phyloP scores from a whole-genome alignment of 2,329 filamentous ascomycete genomes.

The Fusarium udum region DNA sequence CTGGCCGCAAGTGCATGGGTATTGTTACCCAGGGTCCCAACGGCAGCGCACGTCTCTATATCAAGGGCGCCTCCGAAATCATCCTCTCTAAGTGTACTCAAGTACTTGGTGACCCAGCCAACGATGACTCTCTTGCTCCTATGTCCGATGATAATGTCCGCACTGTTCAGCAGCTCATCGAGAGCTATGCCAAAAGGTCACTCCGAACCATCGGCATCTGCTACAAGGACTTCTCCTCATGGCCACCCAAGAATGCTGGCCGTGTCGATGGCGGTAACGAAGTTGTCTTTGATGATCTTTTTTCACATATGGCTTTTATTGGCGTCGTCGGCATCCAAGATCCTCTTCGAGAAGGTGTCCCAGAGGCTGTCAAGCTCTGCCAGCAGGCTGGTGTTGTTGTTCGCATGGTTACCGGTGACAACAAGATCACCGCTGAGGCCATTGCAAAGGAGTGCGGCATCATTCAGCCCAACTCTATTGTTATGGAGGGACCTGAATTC shows the following conservation, averaged over 20 bases:
- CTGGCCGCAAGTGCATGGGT: slow-evolving; percentile 77
- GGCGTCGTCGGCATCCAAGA: slow-evolving; percentile 84
- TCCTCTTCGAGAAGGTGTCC: slow-evolving; percentile 78
- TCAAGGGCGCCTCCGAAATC: slow-evolving; percentile 74
- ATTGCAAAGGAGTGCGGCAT: slow-evolving; percentile 85
- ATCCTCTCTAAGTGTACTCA: slow-evolving; percentile 66
- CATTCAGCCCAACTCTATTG: slow-evolving; percentile 70
- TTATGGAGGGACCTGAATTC: slow-evolving; percentile 83
- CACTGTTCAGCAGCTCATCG: slow-evolving; percentile 73
- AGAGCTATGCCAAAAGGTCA: slow-evolving; percentile 80
- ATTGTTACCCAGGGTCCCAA: slow-evolving; percentile 63
- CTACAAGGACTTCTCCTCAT: slow-evolving; percentile 84
- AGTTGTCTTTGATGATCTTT: slow-evolving; percentile 73
- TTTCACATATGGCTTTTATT: slow-evolving; percentile 73
- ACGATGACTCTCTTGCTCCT: slow-evolving; percentile 52
- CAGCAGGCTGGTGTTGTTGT: slow-evolving; percentile 81
- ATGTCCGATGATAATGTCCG: slow-evolving; percentile 64
- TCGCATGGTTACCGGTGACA: slow-evolving; percentile 88
- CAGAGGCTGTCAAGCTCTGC: slow-evolving; percentile 75
- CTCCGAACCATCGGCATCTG: slow-evolving; percentile 85
- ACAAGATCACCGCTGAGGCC: slow-evolving; percentile 79
- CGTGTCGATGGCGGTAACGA: slow-evolving; percentile 66
- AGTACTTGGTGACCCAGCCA: slow-evolving; percentile 60
- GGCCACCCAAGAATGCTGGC: slow-evolving; percentile 76
- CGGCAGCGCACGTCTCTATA: slow-evolving; percentile 64